These are phyloP conservation scores for Amylocystis lapponica DNA, from an alignment of 768 basidiomycete species.

Conservation along the genomic window DNA sequence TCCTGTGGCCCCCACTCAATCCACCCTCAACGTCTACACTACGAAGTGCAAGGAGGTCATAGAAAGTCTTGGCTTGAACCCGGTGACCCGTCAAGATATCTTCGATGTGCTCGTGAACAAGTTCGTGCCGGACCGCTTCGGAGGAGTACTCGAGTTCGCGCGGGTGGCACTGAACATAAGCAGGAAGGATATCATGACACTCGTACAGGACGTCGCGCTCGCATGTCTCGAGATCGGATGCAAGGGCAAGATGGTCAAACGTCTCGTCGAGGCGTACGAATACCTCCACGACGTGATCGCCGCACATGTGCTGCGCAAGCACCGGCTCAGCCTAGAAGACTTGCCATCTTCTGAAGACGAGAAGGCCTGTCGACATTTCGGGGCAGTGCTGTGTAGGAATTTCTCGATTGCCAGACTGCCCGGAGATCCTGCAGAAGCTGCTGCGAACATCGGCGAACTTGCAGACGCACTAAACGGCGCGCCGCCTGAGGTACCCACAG, in stretches of 20 bases:
- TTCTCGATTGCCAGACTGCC: conserved; percentile 19
- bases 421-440: background rate
- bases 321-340: conserved; percentile 48
- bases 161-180: conserved; percentile 38
- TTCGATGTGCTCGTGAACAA: conserved; percentile 61
- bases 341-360: conserved; percentile 51
- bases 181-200: conserved; percentile 33
- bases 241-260: conserved; percentile 65
- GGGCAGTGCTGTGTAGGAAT: conserved; percentile 52
- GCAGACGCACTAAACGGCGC: background rate
- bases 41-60: conserved; percentile 37
- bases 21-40: conserved; percentile 14
- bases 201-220: conserved; percentile 55
- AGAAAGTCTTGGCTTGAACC: conserved; percentile 48
- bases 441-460: background rate
- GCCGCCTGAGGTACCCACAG: too few species aligned
- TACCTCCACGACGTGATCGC: conserved; percentile 38
- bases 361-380: conserved; percentile 37
- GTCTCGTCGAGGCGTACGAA: conserved; percentile 44
- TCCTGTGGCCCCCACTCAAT: conserved; percentile 16
- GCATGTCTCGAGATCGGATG: conserved; percentile 58
- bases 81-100: conserved; percentile 53
- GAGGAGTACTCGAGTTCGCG: conserved; percentile 48
- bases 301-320: conserved; percentile 41
- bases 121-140: conserved; percentile 55